phyloP scores from a whole-genome alignment of 495 filamentous ascomycete genomes.

The Aspergillus indologenus region DNA sequence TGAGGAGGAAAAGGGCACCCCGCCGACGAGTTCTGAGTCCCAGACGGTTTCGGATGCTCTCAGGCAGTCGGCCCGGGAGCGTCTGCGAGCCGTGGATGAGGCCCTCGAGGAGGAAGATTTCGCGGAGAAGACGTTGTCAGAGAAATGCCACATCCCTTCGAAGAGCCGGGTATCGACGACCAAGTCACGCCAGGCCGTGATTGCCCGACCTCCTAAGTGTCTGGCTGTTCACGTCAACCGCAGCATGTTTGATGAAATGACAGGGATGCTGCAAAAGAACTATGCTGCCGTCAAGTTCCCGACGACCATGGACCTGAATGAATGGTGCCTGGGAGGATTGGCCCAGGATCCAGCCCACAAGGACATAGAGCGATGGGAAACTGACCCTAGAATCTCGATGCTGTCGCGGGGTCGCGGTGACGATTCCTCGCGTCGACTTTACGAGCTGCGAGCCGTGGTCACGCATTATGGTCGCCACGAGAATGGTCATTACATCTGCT shows the following conservation, averaged over 20 bases:
- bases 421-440: constrained; percentile 51
- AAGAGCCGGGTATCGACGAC: constrained; percentile 65
- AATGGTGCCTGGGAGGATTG: constrained; percentile 69
- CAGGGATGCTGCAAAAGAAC: constrained; percentile 78
- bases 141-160: constrained; percentile 70
- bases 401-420: constrained; percentile 46
- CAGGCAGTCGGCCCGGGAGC: constrained; percentile 34
- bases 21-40: constrained; percentile 19
- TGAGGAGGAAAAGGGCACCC: constrained; percentile 25
- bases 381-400: constrained; percentile 66
- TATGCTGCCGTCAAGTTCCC: constrained; percentile 75
- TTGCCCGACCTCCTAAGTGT: constrained; percentile 75
- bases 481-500: constrained; percentile 94
- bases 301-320: constrained; percentile 63
- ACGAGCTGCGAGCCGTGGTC: constrained; percentile 79
- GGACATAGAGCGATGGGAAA: constrained; percentile 60
- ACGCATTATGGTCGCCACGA: constrained; percentile 89
- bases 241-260: constrained; percentile 82
- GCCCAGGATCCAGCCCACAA: constrained; percentile 25
- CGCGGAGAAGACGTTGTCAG: constrained; percentile 65
- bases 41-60: constrained; percentile 31
- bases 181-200: constrained; percentile 84
- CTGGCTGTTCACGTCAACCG: constrained; percentile 87
- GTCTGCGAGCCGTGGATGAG: constrained; percentile 60
- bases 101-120: constrained; percentile 80